Evolutionary conservation across 345 rosid genomes (phyloP).

Genomic region (Corchorus olitorius): DNA sequence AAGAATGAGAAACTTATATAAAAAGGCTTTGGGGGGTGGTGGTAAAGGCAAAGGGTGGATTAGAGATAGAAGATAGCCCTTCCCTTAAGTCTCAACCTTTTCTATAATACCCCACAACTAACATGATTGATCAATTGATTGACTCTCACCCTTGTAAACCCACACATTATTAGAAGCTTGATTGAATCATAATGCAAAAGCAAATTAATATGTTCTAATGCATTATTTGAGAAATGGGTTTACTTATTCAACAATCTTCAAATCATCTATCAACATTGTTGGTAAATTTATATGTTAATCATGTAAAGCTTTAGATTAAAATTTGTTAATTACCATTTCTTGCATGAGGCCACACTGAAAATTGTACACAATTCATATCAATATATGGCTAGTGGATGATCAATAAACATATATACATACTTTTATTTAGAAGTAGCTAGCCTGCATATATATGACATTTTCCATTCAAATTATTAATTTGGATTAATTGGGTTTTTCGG

Average conservation of each 20-base stretch:
- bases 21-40: conserved; percentile 22
- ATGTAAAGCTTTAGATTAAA: background rate
- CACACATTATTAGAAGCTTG: conserved; percentile 10
- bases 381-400: background rate
- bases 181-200: conserved; percentile 1
- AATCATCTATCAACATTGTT: background rate
- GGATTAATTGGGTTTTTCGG: conserved; percentile 8
- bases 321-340: background rate
- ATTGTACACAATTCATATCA: background rate
- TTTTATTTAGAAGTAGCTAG: background rate
- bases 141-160: conserved; percentile 18
- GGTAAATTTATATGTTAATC: background rate
- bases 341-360: background rate
- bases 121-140: conserved; percentile 32
- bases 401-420: background rate
- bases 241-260: background rate
- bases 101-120: conserved; percentile 33
- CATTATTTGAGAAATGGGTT: conserved; percentile 7
- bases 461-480: background rate
- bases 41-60: conserved; percentile 22
- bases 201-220: background rate
- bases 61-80: conserved; percentile 19
- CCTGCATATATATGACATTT: background rate
- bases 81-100: conserved; percentile 32
- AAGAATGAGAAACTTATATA: conserved; percentile 29